These are phyloP conservation scores for Globisporangium cederbergense DNA, from an alignment of 352 stramenopile species.

Conservation along the genomic window DNA sequence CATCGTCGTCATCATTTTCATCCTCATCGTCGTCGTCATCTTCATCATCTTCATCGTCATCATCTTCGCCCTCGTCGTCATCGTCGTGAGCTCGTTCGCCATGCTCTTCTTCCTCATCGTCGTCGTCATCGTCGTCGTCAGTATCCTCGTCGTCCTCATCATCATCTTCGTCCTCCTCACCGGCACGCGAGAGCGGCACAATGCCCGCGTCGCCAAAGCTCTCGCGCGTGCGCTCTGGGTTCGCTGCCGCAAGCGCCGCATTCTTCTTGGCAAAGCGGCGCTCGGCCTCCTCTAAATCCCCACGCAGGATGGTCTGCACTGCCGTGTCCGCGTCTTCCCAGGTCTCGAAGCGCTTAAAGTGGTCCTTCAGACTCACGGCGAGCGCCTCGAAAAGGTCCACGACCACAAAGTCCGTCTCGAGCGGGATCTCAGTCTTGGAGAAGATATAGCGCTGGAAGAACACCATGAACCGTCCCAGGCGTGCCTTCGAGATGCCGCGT, in stretches of 20 bases:
- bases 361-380: constrained; percentile 46
- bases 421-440: constrained; percentile 91
- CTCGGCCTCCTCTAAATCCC: constrained; percentile 70
- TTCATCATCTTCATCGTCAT: constrained; percentile 32
- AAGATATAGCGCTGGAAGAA: constrained; percentile 97
- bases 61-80: constrained; percentile 24
- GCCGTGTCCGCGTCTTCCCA: constrained; percentile 75
- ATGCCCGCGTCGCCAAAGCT: constrained; percentile 22
- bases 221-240: constrained; percentile 5
- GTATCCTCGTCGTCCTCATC: constrained; percentile 57
- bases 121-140: constrained; percentile 55
- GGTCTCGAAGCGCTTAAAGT: constrained; percentile 65
- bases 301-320: constrained; percentile 47
- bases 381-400: constrained; percentile 81
- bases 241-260: constrained; percentile 17
- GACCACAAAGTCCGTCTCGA: constrained; percentile 93
- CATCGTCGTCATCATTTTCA: constrained; percentile 56
- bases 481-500: constrained; percentile 75
- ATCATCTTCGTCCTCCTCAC: constrained; percentile 44
- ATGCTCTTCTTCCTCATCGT: constrained; percentile 45
- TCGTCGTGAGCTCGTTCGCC: constrained; percentile 20
- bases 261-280: constrained; percentile 64
- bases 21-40: constrained; percentile 82
- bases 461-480: constrained; percentile 88
- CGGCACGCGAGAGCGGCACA: constrained; percentile 26